phyloP scores from a whole-genome alignment of 768 basidiomycete genomes.

The Rhodosporidiobolus sp. region DNA sequence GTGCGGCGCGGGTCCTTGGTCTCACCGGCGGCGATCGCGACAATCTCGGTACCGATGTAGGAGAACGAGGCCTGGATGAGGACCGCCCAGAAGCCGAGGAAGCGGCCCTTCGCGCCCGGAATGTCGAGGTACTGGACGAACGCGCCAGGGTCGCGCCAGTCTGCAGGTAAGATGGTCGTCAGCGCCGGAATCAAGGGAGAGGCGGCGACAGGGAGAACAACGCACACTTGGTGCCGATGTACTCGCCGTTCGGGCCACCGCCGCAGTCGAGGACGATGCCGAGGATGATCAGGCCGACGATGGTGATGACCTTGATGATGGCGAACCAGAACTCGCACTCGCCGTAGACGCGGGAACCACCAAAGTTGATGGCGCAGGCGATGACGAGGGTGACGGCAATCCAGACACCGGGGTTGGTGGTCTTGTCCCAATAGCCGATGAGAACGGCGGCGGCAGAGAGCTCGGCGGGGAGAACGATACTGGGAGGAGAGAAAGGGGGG shows the following conservation, averaged over 20 bases:
- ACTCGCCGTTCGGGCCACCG: conserved; percentile 53
- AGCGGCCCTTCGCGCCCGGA: conserved; percentile 66
- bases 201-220: conserved; percentile 19
- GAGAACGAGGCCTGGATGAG: conserved; percentile 56
- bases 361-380: conserved; percentile 51
- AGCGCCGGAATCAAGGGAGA: too few relatives aligned
- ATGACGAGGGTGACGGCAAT: conserved; percentile 41
- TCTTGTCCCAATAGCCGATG: conserved; percentile 66
- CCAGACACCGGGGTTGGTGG: conserved; percentile 49
- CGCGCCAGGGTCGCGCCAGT: conserved; percentile 21
- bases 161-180: too few relatives aligned
- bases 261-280: conserved; percentile 52
- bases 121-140: conserved; percentile 44
- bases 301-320: conserved; percentile 45
- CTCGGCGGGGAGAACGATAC: conserved; percentile 70
- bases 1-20: conserved; percentile 53
- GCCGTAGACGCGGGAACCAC: conserved; percentile 34
- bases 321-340: conserved; percentile 59
- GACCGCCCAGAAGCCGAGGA: conserved; percentile 68
- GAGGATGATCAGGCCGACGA: conserved; percentile 54
- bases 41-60: conserved; percentile 54
- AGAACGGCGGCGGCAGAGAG: conserved; percentile 69
- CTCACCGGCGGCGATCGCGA: conserved; percentile 54
- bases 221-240: conserved; percentile 63
- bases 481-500: too few relatives aligned